Percentiles rank a stretch among this genome's conserved stretches.
Evolutionary conservation across 2,329 filamentous ascomycete genomes (phyloP).

Genomic region (Neonectria punicea): DNA sequence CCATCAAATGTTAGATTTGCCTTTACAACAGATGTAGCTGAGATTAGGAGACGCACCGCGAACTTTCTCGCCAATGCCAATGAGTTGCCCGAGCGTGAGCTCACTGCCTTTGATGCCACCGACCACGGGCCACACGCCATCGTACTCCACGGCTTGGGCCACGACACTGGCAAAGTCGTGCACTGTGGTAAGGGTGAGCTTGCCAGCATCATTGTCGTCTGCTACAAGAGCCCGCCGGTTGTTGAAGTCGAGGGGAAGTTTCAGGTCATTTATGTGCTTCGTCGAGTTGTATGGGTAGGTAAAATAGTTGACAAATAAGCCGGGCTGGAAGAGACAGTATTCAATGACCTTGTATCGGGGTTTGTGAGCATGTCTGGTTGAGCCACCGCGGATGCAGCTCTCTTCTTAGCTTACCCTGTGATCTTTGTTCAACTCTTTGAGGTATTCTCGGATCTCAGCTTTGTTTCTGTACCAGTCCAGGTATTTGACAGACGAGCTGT

Average conservation of each 20-base stretch:
- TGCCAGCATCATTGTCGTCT: slow-evolving; percentile 52
- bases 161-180: slow-evolving; percentile 54
- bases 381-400: not conserved
- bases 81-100: slow-evolving; percentile 47
- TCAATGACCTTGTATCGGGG: slow-evolving; percentile 56
- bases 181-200: slow-evolving; percentile 56
- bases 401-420: slow-evolving; percentile 46
- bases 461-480: slow-evolving; percentile 49
- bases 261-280: slow-evolving; percentile 53
- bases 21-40: rapidly evolving
- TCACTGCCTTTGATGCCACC: slow-evolving; percentile 54
- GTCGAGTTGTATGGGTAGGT: slow-evolving; percentile 58
- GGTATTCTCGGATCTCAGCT: slow-evolving; percentile 57
- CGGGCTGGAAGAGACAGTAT: slow-evolving; percentile 65
- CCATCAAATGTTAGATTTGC: not conserved
- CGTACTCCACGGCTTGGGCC: slow-evolving; percentile 53
- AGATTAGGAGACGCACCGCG: slow-evolving; percentile 46
- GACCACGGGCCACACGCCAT: slow-evolving; percentile 53
- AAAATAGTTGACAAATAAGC: slow-evolving; percentile 64
- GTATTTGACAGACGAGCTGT: not conserved
- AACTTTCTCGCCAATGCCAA: slow-evolving; percentile 51
- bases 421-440: slow-evolving; percentile 59
- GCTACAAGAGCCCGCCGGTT: slow-evolving; percentile 54
- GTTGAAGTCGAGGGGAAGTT: slow-evolving; percentile 51
- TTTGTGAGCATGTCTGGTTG: not conserved